Base-by-base conservation (phyloP, 495 filamentous ascomycete genomes). In the Niebla homalea region DNA sequence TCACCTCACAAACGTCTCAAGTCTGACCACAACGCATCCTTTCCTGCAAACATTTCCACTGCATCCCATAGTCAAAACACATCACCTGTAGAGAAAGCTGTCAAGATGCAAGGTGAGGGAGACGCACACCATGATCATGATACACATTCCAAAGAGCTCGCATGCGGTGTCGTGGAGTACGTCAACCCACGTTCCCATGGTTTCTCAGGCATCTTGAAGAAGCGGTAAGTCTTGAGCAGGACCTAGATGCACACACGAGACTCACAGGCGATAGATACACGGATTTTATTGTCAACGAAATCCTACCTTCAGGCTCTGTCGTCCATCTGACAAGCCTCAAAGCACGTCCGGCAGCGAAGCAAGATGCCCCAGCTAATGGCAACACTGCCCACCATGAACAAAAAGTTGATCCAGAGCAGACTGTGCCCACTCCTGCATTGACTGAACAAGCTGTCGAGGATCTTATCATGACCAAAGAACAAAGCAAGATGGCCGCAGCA, bases 221-320 rank as follows among this genome's bases (percentile, higher is more conserved):
- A 79, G 56, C 70, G 78, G 77, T 80, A 60, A 52, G 60, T 48
- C 10, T 32, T 37, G n/a, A 35, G 36, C 5, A 10, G 39, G 15
- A 16, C 15, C n/a, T 43, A 38, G 10, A 26, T 19, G 45, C 36
- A 29, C 4, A 21, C 32, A 36, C 36, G 55, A 53, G 51, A 54
- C 29, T 51, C 23, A 36, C 36, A 22, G 54, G 54, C 47, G 46
- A 10, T 52, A 92, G 87, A 57, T 98, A 88, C 66, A 94, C 89
- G 14, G 92, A 98, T 62, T 98, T 98, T 64, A 68, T 90, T 43
- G 92, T 98, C 50, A 87, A 95, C 62, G 92, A 98, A 67, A 92
- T 98, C 55, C 64, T 74, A 14, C 81, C 80, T 11, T 75, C 81
- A 60, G 90, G 89, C 12, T 68, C 79, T 43, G 89, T 94, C 3